These are phyloP conservation scores for Beauveria sp. DNA, from an alignment of 2,329 filamentous ascomycete genomes.

Conservation along the genomic window DNA sequence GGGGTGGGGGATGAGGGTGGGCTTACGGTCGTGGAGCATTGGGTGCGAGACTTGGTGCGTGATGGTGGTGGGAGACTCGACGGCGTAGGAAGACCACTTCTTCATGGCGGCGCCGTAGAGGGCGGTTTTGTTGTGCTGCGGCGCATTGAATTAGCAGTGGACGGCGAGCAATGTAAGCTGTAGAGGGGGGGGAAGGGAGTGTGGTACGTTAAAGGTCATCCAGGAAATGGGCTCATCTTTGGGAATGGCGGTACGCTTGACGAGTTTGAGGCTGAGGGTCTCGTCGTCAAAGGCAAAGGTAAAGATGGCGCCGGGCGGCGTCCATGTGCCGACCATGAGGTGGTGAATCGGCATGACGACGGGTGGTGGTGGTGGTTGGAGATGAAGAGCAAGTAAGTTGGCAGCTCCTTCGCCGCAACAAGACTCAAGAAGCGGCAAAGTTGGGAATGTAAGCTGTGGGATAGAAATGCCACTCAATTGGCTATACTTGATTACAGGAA, in stretches of 20 bases:
- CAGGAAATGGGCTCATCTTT: slow-evolving; percentile 83
- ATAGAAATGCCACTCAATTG: no score
- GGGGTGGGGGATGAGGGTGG: background rate
- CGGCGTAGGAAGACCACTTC: slow-evolving; percentile 79
- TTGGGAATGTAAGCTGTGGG: no score
- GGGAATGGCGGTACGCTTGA: slow-evolving; percentile 76
- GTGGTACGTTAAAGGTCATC: slow-evolving; percentile 80
- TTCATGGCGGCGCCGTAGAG: slow-evolving; percentile 91
- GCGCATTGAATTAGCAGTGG: no score
- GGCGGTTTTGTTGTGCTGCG: slow-evolving; percentile 69
- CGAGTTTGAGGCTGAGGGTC: slow-evolving; percentile 61
- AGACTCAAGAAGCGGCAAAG: no score
- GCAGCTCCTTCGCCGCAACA: no score
- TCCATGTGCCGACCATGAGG: slow-evolving; percentile 90
- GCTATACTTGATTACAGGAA: fast-evolving
- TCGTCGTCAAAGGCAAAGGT: slow-evolving; percentile 85
- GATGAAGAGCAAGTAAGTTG: background rate
- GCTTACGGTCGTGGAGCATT: slow-evolving; percentile 65
- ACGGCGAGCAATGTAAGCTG: background rate
- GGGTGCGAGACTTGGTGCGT: slow-evolving; percentile 66
- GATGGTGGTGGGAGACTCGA: slow-evolving; percentile 69
- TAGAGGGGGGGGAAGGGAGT: background rate
- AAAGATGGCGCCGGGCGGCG: slow-evolving; percentile 81
- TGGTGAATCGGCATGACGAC: slow-evolving; percentile 66
- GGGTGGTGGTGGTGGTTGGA: background rate